Conservation (phyloP, 805 yeast species). For the Ogataea wickerhamii region DNA sequence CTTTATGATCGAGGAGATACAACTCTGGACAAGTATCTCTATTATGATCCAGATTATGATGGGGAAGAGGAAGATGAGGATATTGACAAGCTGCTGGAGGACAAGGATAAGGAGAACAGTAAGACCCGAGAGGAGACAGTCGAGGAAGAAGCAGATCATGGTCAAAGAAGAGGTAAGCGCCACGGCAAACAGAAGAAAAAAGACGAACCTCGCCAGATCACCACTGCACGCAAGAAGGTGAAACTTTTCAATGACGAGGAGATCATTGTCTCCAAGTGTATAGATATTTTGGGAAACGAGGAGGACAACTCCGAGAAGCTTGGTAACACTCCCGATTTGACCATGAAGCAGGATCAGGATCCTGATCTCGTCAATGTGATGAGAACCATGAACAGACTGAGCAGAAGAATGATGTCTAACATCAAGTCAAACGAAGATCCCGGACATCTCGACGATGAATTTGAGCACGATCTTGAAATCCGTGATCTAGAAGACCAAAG, state of each 20-base stretch:
- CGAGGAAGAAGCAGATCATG: constrained; percentile 3
- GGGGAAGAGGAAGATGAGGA: constrained; percentile 38
- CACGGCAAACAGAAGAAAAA: constrained; percentile 30
- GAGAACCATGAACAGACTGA: constrained; percentile 83
- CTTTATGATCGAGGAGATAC: constrained; percentile 78
- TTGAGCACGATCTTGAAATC: constrained; percentile 45
- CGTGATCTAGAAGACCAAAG: constrained; percentile 49
- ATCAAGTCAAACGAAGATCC: constrained; percentile 36
- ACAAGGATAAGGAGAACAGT: constrained; percentile 39
- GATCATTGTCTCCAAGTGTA: constrained; percentile 58
- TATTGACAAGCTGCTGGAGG: constrained; percentile 26
- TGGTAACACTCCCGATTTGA: constrained; percentile 84
- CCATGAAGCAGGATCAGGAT: constrained; percentile 68
- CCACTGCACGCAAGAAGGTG: constrained; percentile 28
- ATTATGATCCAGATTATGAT: constrained; percentile 56
- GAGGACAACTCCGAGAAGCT: constrained; percentile 71
- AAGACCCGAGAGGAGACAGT: constrained; percentile 13
- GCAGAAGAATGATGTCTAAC: constrained; percentile 72
- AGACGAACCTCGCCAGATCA: constrained; percentile 21
- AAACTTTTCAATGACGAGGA: constrained; percentile 35
- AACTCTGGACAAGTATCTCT: constrained; percentile 78
- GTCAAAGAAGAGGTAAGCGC: constrained; percentile 24
- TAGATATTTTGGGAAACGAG: constrained; percentile 77
- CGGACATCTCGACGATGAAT: constrained; percentile 32
- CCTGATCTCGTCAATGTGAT: constrained; percentile 72